Conservation (phyloP, 2,329 filamentous ascomycete species). For the Epichloe typhina region DNA sequence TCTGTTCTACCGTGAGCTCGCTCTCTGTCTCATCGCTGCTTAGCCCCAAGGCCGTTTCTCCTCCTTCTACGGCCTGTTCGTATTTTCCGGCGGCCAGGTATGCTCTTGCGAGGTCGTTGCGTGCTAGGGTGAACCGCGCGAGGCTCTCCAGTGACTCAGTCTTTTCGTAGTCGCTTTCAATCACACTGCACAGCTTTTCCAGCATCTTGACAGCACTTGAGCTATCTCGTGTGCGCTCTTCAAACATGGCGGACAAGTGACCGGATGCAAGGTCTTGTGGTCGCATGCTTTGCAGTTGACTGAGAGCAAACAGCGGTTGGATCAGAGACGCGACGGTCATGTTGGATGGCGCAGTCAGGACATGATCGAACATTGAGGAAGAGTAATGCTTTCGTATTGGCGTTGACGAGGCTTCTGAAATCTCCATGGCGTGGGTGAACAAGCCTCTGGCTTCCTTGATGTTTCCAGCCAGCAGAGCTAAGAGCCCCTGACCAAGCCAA, state of each 20-base stretch:
- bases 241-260: slow-evolving; percentile 68
- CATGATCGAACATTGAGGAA: slow-evolving; percentile 68
- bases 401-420: slow-evolving; percentile 63
- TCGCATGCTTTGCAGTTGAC: slow-evolving; percentile 61
- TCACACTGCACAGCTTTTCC: slow-evolving; percentile 49
- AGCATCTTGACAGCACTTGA: slow-evolving; percentile 50
- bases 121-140: slow-evolving; percentile 66
- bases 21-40: slow-evolving; percentile 58
- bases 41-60: slow-evolving; percentile 67
- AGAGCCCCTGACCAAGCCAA: slow-evolving; percentile 84
- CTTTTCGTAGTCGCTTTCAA: slow-evolving; percentile 74
- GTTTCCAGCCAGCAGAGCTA: slow-evolving; percentile 67
- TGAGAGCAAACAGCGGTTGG: slow-evolving; percentile 77
- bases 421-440: slow-evolving; percentile 90
- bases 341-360: slow-evolving; percentile 44
- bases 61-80: slow-evolving; percentile 60
- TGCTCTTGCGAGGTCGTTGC: slow-evolving; percentile 75
- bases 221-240: slow-evolving; percentile 66
- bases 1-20: slow-evolving; percentile 50
- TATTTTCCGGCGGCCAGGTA: slow-evolving; percentile 59
- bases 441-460: slow-evolving; percentile 65
- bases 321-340: slow-evolving; percentile 51
- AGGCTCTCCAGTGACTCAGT: slow-evolving; percentile 66
- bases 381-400: slow-evolving; percentile 69
- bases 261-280: slow-evolving; percentile 59